Percentiles rank a stretch among this genome's conserved stretches.
These are phyloP conservation scores for Suillus decipiens DNA, from an alignment of 768 basidiomycete genomes.

Conservation along the genomic window DNA sequence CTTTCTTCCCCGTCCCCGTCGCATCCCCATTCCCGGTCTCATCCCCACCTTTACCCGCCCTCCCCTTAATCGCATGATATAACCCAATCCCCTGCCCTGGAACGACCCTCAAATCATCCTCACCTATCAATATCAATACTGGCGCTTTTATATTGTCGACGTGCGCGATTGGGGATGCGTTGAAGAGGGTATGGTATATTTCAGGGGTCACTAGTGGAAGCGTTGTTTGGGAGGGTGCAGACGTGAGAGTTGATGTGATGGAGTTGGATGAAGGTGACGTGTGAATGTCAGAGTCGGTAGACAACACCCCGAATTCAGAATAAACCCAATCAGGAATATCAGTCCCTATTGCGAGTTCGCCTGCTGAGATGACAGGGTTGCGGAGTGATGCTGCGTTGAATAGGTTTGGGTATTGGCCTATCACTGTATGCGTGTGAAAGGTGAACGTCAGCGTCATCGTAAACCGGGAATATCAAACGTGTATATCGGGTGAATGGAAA, in stretches of 20 bases:
- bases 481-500: not conserved
- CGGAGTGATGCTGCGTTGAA: constrained; percentile 64
- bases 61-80: not conserved
- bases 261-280: not conserved
- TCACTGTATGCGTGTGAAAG: constrained; percentile 40
- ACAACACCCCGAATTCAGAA: constrained; percentile 44
- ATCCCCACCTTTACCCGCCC: not conserved
- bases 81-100: not conserved
- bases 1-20: constrained; percentile 15
- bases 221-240: too few species aligned
- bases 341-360: constrained; percentile 48
- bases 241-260: not conserved
- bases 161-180: constrained; percentile 56
- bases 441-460: not conserved
- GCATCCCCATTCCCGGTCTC: constrained; percentile 48
- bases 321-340: constrained; percentile 73
- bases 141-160: constrained; percentile 51
- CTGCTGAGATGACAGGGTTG: constrained; percentile 69
- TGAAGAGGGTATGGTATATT: constrained; percentile 44
- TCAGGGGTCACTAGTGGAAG: constrained; percentile 44
- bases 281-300: constrained; percentile 6
- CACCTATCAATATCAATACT: constrained; percentile 43
- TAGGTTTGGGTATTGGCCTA: constrained; percentile 61
- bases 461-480: not conserved
- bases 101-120: not conserved